A percentile compares a stretch with the other conserved stretches of the same genome.
Evolutionary conservation across 805 yeast genomes (phyloP).

Genomic region (Pichia nakasei): DNA sequence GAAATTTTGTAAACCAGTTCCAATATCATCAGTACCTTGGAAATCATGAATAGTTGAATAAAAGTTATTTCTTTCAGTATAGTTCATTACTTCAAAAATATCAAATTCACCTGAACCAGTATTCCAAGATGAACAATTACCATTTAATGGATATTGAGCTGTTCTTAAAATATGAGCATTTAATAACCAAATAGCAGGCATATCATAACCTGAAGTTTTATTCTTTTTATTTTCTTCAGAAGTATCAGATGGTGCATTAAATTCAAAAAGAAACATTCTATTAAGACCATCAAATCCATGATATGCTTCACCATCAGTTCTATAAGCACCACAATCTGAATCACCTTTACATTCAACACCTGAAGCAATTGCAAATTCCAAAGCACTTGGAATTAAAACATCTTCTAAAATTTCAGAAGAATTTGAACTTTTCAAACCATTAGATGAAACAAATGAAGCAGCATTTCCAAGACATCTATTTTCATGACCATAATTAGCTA

Average conservation of each 20-base stretch:
- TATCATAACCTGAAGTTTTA: slow-evolving; percentile 36
- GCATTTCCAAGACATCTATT: slow-evolving; percentile 64
- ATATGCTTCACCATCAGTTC: slow-evolving; percentile 65
- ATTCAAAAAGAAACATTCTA: slow-evolving; percentile 67
- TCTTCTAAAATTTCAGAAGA: slow-evolving; percentile 39
- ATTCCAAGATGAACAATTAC: slow-evolving; percentile 67
- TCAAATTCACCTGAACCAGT: slow-evolving; percentile 78
- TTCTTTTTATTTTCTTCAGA: slow-evolving; percentile 32
- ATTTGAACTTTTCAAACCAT: slow-evolving; percentile 44
- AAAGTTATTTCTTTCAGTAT: slow-evolving; percentile 45
- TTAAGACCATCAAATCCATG: slow-evolving; percentile 61
- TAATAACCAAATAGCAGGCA: slow-evolving; percentile 72
- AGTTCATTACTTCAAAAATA: slow-evolving; percentile 65
- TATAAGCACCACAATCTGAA: slow-evolving; percentile 71
- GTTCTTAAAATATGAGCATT: slow-evolving; percentile 67
- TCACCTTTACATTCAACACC: slow-evolving; percentile 48
- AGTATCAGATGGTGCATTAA: slow-evolving; percentile 46
- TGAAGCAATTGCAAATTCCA: slow-evolving; percentile 55
- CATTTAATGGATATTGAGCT: slow-evolving; percentile 53
- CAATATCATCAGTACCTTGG: slow-evolving; percentile 61
- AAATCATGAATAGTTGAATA: slow-evolving; percentile 67
- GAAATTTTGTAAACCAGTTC: slow-evolving; percentile 46
- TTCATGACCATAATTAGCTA: slow-evolving; percentile 52
- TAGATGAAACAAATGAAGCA: slow-evolving; percentile 48
- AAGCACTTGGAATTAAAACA: slow-evolving; percentile 44